Percentiles rank a stretch among this genome's conserved stretches.
These are phyloP conservation scores for Chlorella sp. DNA, from an alignment of 139 green algal genomes.

Conservation along the genomic window DNA sequence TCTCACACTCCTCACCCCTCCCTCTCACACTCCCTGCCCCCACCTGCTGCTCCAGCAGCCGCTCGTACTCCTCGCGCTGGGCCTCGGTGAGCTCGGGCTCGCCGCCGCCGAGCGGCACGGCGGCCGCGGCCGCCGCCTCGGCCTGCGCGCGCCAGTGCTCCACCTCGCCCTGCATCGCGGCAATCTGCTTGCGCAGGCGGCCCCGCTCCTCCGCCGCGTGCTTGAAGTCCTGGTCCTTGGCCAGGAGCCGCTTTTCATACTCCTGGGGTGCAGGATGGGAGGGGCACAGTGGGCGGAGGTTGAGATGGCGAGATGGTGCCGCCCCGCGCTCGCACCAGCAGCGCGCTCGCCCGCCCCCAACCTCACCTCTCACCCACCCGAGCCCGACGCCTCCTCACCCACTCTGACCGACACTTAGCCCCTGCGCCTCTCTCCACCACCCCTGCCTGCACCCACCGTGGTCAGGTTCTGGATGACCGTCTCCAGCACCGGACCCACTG, in stretches of 20 bases:
- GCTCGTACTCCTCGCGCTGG: slow-evolving; percentile 12
- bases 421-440: no score
- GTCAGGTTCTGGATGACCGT: slow-evolving; percentile 74
- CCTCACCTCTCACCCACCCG: background rate
- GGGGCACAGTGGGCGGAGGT: no score
- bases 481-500: slow-evolving; percentile 75
- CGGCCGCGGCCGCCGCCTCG: slow-evolving; percentile 8
- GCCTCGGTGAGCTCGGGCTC: background rate
- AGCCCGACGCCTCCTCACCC: no score
- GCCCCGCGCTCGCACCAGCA: no score
- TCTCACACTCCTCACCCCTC: background rate
- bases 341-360: no score
- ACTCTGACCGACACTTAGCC: no score
- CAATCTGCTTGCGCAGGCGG: slow-evolving; percentile 29
- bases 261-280: no score
- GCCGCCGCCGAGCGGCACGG: background rate
- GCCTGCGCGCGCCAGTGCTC: slow-evolving; percentile 18
- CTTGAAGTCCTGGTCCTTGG: slow-evolving; percentile 79
- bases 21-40: background rate
- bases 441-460: slow-evolving; percentile 15
- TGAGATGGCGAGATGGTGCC: no score
- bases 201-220: slow-evolving; percentile 30
- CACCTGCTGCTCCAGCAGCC: background rate
- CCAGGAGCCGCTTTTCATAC: slow-evolving; percentile 82
- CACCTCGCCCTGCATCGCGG: slow-evolving; percentile 37